Base-by-base conservation (phyloP, 768 basidiomycete genomes). In the Suillus americanus region DNA sequence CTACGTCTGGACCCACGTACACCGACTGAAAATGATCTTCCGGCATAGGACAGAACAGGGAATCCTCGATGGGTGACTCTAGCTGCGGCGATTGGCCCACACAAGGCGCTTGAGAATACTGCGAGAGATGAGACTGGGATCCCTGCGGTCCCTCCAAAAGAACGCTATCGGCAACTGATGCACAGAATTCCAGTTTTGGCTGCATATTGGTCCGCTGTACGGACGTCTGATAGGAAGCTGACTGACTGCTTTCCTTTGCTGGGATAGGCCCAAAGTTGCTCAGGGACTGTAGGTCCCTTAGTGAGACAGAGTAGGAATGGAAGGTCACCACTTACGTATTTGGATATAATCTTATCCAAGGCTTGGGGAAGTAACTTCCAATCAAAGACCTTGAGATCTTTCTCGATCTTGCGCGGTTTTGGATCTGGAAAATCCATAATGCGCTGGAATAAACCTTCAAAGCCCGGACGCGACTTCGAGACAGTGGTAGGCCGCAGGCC, bases 401-500 rank as follows among this genome's bases (percentile, higher is more conserved):
- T 98, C 73, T 98, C 97, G 67, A 99, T 99, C 74, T 95, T 96
- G 62, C 97, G 84, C 3, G 97, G 97, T 74, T 94, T 95, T 9
- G 97, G 97, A 53, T 88, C 86, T 0, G 95, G 93, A 73, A 97
- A 97, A 60, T 92, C 88, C 97, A 99, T 98, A 79, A 99, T 95
- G 69, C 89, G 84, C 79, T 92, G 89, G 83, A 98, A 99, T 75
- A 98, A 94, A n/a, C 85, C 81, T 70, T 92, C 92, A 64, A 86
- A 89, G 13, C 88, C 90, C 0, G 84, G 79, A 69, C 92, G 91
- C 73, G 86, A 86, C 80, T 97, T 99, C 35, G 91, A 91, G 4
- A 98, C 88, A 1, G 96, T 97, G 62, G 87, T 90, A 1, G 97
- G 97, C 60, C 89, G 84, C 72, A 97, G 90, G 30, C 92, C 94